These are phyloP conservation scores for Heracleum sosnowskyi DNA, from an alignment of 129 eudicot species.

Conservation along the genomic window DNA sequence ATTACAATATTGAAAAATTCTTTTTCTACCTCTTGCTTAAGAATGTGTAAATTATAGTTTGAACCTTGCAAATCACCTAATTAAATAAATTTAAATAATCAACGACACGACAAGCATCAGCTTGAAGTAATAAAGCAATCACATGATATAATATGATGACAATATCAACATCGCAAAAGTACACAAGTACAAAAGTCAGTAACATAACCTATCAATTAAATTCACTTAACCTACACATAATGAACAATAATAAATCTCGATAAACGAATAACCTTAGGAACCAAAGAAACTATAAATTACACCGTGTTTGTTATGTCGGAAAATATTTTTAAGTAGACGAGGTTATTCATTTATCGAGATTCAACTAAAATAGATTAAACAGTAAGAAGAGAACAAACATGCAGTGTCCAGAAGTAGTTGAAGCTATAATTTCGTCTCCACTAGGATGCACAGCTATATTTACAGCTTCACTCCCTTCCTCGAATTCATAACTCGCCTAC, in stretches of 20 bases:
- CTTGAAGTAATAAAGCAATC: background rate
- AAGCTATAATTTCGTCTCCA: slow-evolving; percentile 66
- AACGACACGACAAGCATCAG: background rate
- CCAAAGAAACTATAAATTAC: background rate
- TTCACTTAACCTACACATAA: background rate
- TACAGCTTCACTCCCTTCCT: slow-evolving; percentile 62
- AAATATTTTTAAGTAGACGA: background rate
- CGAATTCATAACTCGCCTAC: slow-evolving; percentile 51
- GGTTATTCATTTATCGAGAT: background rate
- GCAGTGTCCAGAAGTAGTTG: slow-evolving; percentile 71
- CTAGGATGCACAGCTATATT: slow-evolving; percentile 84
- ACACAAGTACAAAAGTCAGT: too few relatives aligned
- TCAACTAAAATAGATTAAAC: background rate
- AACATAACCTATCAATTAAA: background rate
- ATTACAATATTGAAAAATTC: background rate
- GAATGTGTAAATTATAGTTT: background rate
- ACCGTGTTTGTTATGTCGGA: too few relatives aligned
- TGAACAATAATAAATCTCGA: background rate
- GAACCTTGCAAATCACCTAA: background rate
- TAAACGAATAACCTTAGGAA: background rate
- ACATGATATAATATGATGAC: background rate
- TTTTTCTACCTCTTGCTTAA: too few relatives aligned
- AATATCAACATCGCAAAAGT: background rate
- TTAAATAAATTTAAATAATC: background rate
- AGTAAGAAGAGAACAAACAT: slow-evolving; percentile 28